These are phyloP conservation scores for Endothia cerciana DNA, from an alignment of 2,329 filamentous ascomycete species.

Conservation along the genomic window DNA sequence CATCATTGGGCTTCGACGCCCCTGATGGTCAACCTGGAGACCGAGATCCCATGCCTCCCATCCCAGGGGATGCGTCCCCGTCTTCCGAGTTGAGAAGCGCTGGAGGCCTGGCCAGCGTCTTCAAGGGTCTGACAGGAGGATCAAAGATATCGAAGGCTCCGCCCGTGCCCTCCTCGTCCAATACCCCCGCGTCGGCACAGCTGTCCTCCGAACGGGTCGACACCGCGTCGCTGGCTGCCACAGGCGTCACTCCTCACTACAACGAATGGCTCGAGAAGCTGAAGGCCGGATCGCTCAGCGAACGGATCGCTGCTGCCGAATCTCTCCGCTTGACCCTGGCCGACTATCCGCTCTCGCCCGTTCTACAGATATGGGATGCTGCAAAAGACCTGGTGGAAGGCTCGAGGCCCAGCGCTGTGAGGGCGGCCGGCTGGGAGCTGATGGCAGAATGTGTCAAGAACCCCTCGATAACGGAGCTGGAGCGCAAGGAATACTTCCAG, in stretches of 20 bases:
- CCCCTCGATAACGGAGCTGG: constrained; percentile 64
- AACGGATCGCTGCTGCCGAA: constrained; percentile 61
- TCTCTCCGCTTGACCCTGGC: constrained; percentile 59
- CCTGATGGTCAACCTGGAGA: constrained; percentile 41
- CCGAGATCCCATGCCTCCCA: constrained; percentile 62
- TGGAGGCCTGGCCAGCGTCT: constrained; percentile 64
- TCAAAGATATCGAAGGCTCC: constrained; percentile 58
- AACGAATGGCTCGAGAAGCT: constrained; percentile 59
- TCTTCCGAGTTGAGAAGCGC: constrained; percentile 59
- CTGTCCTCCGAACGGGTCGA: constrained; percentile 52
- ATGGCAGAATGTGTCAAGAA: constrained; percentile 69
- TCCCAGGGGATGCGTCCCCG: constrained; percentile 56
- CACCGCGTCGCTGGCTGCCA: constrained; percentile 41
- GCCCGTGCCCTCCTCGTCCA: constrained; percentile 45
- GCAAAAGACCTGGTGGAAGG: constrained; percentile 67
- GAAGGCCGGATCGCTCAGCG: constrained; percentile 53
- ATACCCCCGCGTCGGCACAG: constrained; percentile 39
- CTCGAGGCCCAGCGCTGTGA: constrained; percentile 55
- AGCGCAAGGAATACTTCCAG: constrained; percentile 68
- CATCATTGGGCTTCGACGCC: constrained; percentile 48
- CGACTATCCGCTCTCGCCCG: constrained; percentile 62
- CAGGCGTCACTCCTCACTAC: constrained; percentile 55
- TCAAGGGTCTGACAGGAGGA: constrained; percentile 61
- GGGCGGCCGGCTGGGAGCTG: constrained; percentile 67
- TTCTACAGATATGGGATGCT: constrained; percentile 68